Base-by-base conservation (phyloP, 2,329 filamentous ascomycete genomes). In the Epichloe coenophiala region DNA sequence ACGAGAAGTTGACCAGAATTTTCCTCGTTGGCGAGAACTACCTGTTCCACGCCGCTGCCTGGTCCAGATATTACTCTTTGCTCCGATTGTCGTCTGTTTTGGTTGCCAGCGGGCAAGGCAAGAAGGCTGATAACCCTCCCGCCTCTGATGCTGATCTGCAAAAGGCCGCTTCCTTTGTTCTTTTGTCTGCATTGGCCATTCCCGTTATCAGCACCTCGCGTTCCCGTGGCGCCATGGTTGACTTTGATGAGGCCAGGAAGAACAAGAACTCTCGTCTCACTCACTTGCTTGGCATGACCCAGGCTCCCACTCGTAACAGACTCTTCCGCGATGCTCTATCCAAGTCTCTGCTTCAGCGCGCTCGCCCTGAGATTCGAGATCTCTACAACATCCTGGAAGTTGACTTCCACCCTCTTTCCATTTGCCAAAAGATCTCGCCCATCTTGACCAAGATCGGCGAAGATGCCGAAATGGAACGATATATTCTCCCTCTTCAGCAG, bases 1-100 rank as follows among this genome's bases (percentile, higher is more conserved):
- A 97, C 71, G 93, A 98, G 78, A 97, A 97, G 75, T 83, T 98
- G 52, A 96, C 93, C 40, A 83, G 90, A 57, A 98, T 98, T 68
- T 98, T 98, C 78, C 81, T 98, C 56, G 93, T 97, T 58, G 95
- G 91, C 68, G 93, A 97, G 73, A 98, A 98, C 77, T 97, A 97
- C 68, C 83, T 98, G 44, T 98, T 98, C 83, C 93, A 98, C 66
- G 93, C 93, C 59, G 93, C 93, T 50, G 89, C 93, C 55, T 98
- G 89, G 88, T 94, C 89, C 60, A 81, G 91, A 61, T 97, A 96
- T 76, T 97, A 95, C 77, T 95, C 89, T 66, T 82, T 98, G 36
- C 83, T 98, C 56, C 89, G 90, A 63, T 86, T 95, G 68, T 96
- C 91, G 47, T 84, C 89, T 39, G 82, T 83, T 52, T 76, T 91